A percentile compares a stretch with the other conserved stretches of the same genome.
phyloP scores from a whole-genome alignment of 2,329 filamentous ascomycete species.

The Colletotrichum sp. region DNA sequence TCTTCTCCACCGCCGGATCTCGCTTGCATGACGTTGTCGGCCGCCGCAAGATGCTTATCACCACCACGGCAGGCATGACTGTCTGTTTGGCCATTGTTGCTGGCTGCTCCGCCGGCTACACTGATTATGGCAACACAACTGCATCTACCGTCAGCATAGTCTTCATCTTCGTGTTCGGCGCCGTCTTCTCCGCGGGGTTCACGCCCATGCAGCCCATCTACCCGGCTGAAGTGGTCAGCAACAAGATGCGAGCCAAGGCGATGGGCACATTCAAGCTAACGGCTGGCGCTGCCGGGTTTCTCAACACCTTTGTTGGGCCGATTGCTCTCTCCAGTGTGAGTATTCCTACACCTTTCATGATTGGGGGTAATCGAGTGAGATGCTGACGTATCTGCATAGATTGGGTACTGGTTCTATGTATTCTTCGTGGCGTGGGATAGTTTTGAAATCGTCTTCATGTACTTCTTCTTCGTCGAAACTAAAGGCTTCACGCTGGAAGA shows the following conservation, averaged over 20 bases:
- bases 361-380: not conserved
- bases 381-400: slow-evolving; percentile 18
- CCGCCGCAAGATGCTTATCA: slow-evolving; percentile 42
- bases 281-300: slow-evolving; percentile 38
- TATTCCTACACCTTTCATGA: not conserved
- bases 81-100: slow-evolving; percentile 41
- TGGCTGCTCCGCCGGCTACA: slow-evolving; percentile 36
- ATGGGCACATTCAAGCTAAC: slow-evolving; percentile 37
- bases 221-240: slow-evolving; percentile 40
- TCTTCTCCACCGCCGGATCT: slow-evolving; percentile 39
- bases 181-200: slow-evolving; percentile 35
- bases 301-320: slow-evolving; percentile 37
- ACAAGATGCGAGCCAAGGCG: slow-evolving; percentile 41
- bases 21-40: slow-evolving; percentile 44
- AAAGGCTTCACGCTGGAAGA: slow-evolving; percentile 59
- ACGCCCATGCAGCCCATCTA: slow-evolving; percentile 43
- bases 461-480: slow-evolving; percentile 46
- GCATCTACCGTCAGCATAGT: slow-evolving; percentile 39
- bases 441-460: slow-evolving; percentile 31
- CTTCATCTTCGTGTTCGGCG: slow-evolving; percentile 44
- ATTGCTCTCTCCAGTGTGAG: slow-evolving; percentile 30
- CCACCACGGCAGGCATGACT: slow-evolving; percentile 39
- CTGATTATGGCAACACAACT: slow-evolving; percentile 35
- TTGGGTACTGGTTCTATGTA: slow-evolving; percentile 41
- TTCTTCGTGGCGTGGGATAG: slow-evolving; percentile 41